These are phyloP conservation scores for Vigna radiata DNA, from an alignment of 306 rosid species.

Conservation along the genomic window DNA sequence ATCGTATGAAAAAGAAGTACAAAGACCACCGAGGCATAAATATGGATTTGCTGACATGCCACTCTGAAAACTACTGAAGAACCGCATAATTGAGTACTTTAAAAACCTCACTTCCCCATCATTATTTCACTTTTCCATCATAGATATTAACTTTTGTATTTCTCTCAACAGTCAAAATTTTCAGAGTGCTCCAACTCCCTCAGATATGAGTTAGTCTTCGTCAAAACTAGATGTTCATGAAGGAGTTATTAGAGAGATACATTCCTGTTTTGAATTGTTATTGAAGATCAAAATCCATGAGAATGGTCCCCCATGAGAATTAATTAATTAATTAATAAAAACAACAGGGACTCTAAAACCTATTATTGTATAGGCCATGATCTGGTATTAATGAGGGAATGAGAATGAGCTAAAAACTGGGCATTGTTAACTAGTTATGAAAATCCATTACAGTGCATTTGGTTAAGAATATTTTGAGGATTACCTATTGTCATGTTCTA, in stretches of 20 bases:
- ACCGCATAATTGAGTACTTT: not conserved
- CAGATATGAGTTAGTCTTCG: not conserved
- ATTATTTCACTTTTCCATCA: slow-evolving; percentile 37
- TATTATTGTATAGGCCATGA: slow-evolving; percentile 4
- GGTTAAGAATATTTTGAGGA: slow-evolving; percentile 35
- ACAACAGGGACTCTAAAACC: slow-evolving; percentile 27
- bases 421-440: slow-evolving; percentile 26
- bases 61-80: slow-evolving; percentile 31
- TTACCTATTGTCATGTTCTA: slow-evolving; percentile 43
- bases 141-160: slow-evolving; percentile 28
- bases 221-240: slow-evolving; percentile 30
- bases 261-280: slow-evolving; percentile 56
- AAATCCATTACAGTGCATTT: not conserved
- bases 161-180: slow-evolving; percentile 25
- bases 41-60: slow-evolving; percentile 40
- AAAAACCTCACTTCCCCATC: slow-evolving; percentile 12
- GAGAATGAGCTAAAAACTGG: slow-evolving; percentile 1
- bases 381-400: slow-evolving; percentile 13
- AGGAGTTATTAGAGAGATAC: slow-evolving; percentile 37
- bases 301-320: slow-evolving; percentile 34
- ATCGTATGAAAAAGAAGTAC: slow-evolving; percentile 41
- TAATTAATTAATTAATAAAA: slow-evolving; percentile 11
- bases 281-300: slow-evolving; percentile 36
- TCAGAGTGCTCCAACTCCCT: not conserved
- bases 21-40: slow-evolving; percentile 35